Evolutionary conservation across 1,284 basidiomycete species (phyloP), one percentile per base, ranked within the genome.

Genomic region (Takashimella tepidaria): DNA sequence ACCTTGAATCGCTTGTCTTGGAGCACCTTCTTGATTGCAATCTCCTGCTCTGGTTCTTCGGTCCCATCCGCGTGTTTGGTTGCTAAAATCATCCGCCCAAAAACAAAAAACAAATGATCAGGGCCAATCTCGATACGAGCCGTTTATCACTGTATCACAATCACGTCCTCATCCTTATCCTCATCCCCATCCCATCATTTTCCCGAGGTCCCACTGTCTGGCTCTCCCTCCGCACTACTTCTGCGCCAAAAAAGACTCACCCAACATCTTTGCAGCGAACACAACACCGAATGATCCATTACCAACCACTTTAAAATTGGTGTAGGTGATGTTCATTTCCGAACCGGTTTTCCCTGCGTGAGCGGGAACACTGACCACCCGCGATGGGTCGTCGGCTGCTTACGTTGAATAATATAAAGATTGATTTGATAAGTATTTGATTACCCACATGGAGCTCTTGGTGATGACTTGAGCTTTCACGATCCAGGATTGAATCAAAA

Each of bases 1-100:
- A 92, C 93, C 89, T 98, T 98, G 87, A 98, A 98, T 64, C 95
- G 86, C 83, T 98, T 98, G 81, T 98, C 95, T 82, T 98, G 95
- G 63, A 98, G 79, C 50, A 98, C 95, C 82, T 98, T 98, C 86
- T 98, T 98, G 83, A 98, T 98, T 53, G 95, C 95, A 69, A 98
- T 96, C 68, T 97, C 92, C 58, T 57, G 89, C 81, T 77, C 84
- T 84, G 62, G 88, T 84, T 71, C 89, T 23, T 69, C 66, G 20
- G 59, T 57, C 47, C 71, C 72, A 57, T 74, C 71, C 12, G 67
- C 62, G 43, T 61, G 56, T 55, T 69, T 70, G 51, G 59, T 64
- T 50, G 64, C 70, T 68, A 45, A 10, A 40, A 21, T n/a, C n/a
- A n/a, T n/a, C n/a, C n/a, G n/a, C n/a, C n/a, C n/a, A n/a, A n/a